Conservation (phyloP, 2,329 filamentous ascomycete species). For the Aureobasidium zeae region DNA sequence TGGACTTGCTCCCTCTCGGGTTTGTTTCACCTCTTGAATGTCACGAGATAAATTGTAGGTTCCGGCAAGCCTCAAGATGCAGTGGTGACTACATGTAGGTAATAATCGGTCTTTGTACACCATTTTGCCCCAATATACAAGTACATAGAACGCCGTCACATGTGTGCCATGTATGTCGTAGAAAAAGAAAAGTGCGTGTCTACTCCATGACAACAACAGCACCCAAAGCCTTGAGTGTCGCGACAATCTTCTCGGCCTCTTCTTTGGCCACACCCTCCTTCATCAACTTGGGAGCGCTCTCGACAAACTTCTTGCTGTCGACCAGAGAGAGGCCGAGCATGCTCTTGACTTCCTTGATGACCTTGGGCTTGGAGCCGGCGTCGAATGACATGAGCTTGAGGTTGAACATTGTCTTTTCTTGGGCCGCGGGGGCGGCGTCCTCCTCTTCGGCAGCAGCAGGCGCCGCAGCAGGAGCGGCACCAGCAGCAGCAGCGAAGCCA, state of each 20-base stretch:
- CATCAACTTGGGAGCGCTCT: constrained; percentile 95
- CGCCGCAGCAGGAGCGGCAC: constrained; percentile 49
- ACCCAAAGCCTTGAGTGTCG: constrained; percentile 85
- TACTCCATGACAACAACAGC: constrained; percentile 89
- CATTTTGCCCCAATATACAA: constrained; percentile 16
- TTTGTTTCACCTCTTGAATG: too few species aligned
- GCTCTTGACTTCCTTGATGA: constrained; percentile 99
- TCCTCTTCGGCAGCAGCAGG: constrained; percentile 64
- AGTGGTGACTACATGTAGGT: too few species aligned
- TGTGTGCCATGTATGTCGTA: constrained; percentile 5
- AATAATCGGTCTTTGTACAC: constrained; percentile 20
- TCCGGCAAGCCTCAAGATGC: too few species aligned
- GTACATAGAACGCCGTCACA: constrained; percentile 16
- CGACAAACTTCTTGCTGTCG: constrained; percentile 99
- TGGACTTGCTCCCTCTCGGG: too few species aligned
- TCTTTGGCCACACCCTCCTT: constrained; percentile 99
- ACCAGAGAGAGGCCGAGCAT: constrained; percentile 92
- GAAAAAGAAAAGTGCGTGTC: neutral
- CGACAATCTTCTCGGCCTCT: constrained; percentile 97
- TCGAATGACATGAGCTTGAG: constrained; percentile 91
- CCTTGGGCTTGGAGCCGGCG: constrained; percentile 82
- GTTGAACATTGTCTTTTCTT: constrained; percentile 95
- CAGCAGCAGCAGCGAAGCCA: constrained; percentile 72
- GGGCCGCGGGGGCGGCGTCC: constrained; percentile 77
- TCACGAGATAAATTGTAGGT: too few species aligned